A percentile compares a stretch with the other conserved stretches of the same genome.
phyloP scores from a whole-genome alignment of 1,284 basidiomycete species.

The Cystobasidium pallidum region DNA sequence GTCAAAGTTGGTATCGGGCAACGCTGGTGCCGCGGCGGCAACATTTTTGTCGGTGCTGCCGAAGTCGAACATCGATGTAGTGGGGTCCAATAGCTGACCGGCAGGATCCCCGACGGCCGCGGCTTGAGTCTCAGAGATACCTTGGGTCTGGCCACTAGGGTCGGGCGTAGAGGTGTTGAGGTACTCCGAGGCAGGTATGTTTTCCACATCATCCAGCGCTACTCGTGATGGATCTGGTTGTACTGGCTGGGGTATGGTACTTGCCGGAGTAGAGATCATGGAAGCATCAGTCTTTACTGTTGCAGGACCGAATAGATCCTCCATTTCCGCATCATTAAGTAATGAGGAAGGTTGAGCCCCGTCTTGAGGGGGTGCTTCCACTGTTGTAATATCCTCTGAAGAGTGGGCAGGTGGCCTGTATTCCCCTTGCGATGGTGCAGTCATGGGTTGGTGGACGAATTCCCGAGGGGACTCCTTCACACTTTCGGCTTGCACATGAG shows the following conservation, averaged over 20 bases:
- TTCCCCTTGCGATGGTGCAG: neutral
- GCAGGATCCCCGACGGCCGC: neutral
- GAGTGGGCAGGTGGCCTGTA: neutral
- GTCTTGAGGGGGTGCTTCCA: neutral
- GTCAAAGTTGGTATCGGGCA: conserved; percentile 21
- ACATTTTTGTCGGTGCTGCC: neutral
- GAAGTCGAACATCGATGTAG: conserved; percentile 12
- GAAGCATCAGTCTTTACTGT: conserved; percentile 15
- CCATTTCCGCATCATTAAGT: conserved; percentile 38
- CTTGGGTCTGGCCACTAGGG: neutral
- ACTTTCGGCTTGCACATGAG: neutral
- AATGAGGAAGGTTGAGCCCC: neutral
- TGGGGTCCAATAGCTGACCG: neutral
- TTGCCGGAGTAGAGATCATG: conserved; percentile 17
- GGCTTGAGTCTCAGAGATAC: neutral
- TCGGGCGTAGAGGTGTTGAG: neutral
- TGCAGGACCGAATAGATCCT: conserved; percentile 41
- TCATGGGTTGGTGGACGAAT: neutral
- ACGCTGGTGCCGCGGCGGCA: neutral
- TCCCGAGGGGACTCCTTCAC: neutral
- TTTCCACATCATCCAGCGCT: neutral
- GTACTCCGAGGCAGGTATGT: neutral
- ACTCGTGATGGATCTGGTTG: neutral
- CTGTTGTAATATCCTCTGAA: neutral
- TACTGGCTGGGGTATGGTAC: neutral